Evolutionary conservation across 129 eudicot species (phyloP), one percentile per base, ranked within the genome.

Genomic region (Centrapalus pauciflorus): DNA sequence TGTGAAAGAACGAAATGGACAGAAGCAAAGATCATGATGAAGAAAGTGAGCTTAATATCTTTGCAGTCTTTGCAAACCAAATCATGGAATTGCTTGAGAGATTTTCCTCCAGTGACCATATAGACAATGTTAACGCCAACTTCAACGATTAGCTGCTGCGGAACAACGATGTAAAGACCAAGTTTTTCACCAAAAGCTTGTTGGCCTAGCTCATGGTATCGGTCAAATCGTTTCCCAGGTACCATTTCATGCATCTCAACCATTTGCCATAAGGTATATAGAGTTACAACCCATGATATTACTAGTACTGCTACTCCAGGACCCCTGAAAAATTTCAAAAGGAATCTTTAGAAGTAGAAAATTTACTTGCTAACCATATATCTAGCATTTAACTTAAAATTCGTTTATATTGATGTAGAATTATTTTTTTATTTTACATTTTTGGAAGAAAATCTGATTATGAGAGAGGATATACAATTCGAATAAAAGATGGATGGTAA

Each of bases 101-200:
- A 81, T 75, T 56, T 76, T 24, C 87, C 91, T 37, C 83, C 90
- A 0, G 90, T 84, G 46, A 85, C 91, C 91, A 85, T 85, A 16
- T 81, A 85, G 37, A 85, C 87, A 4, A 85, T 81, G 81, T 73
- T 23, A 4, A 70, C 67, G 7, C 86, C 82, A 13, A 81, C 86
- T 57, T 84, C 83, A 21, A 74, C 81, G 9, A 84, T 63, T 3
- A 84, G 37, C 8, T 80, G 85, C n/a, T 80, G 90, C 9, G 84
- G 84, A 49, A 79, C 84, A 2, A 83, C 72, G 5, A 83, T 76
- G 45, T 54, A 69, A 4, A 79, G 82, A 13, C 88, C 88, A 3
- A 83, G 85, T 70, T 83, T 83, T 19, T 79, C 66, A 1, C 88
- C 88, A 20, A 83, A 83, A 1, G 85, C 88, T 11, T 83, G 77